Percentiles rank a stretch among this genome's conserved stretches.
Conservation (phyloP, 805 yeast genomes). For the Wickerhamiella kazuoi region DNA sequence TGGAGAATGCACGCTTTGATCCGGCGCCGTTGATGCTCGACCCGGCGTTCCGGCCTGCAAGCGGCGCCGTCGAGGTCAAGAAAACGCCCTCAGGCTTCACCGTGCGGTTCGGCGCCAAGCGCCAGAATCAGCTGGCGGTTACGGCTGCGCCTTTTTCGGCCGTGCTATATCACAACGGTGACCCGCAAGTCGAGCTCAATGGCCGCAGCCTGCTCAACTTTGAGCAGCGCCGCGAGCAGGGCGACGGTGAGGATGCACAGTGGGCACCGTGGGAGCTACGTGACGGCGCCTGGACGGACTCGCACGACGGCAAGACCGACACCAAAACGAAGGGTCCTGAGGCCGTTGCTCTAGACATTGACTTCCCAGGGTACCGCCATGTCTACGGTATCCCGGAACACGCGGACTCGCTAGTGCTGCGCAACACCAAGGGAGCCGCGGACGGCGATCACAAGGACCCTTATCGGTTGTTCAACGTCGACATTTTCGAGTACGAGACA, state of each 20-base stretch:
- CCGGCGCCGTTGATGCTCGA: conserved; percentile 11
- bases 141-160: conserved; percentile 33
- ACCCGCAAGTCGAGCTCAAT: conserved; percentile 40
- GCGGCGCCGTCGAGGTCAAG: neutral
- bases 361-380: conserved; percentile 39
- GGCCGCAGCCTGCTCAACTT: conserved; percentile 52
- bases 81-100: neutral
- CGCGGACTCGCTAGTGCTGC: conserved; percentile 59
- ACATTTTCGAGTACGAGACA: conserved; percentile 82
- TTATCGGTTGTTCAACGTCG: conserved; percentile 80
- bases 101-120: neutral
- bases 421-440: conserved; percentile 36
- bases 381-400: conserved; percentile 97
- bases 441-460: conserved; percentile 35
- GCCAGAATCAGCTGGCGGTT: conserved; percentile 26
- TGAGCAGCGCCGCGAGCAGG: conserved; percentile 57
- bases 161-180: conserved; percentile 29
- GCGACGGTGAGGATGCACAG: conserved; percentile 23
- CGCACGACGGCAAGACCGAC: conserved; percentile 53
- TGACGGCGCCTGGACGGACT: conserved; percentile 52
- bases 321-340: conserved; percentile 57
- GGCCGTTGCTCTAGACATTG: conserved; percentile 63
- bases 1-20: conserved; percentile 7
- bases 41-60: neutral
- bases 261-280: conserved; percentile 42